Conservation (phyloP, 202 grass and related monocot species). For the Cymbopogon flexuosus region DNA sequence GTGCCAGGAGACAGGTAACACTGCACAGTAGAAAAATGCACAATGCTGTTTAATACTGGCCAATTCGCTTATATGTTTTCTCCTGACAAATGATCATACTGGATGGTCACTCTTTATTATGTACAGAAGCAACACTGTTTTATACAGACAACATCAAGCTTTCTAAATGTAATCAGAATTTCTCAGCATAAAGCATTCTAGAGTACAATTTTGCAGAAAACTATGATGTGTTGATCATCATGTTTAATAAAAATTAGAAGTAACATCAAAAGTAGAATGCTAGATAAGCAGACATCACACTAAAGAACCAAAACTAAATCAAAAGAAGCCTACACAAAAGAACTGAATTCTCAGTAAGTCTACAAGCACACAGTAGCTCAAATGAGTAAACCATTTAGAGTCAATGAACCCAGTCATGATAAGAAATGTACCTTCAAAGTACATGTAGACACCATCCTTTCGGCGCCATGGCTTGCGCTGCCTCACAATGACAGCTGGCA, state of each 20-base stretch:
- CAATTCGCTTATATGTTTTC: slow-evolving; percentile 34
- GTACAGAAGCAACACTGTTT: slow-evolving; percentile 31
- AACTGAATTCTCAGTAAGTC: background rate
- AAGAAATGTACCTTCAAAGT: slow-evolving; percentile 72
- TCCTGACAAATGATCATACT: slow-evolving; percentile 29
- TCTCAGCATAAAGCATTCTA: background rate
- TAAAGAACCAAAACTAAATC: background rate
- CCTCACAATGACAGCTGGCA: slow-evolving; percentile 90
- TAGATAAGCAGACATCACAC: background rate
- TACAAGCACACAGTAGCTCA: background rate
- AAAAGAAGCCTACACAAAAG: background rate
- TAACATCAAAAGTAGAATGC: background rate
- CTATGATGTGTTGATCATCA: background rate
- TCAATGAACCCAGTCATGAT: background rate
- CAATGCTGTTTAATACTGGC: slow-evolving; percentile 46
- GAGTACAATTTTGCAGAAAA: background rate
- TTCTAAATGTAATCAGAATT: background rate
- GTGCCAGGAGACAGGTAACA: slow-evolving; percentile 49
- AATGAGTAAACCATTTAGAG: background rate
- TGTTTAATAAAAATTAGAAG: background rate
- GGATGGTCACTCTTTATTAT: slow-evolving; percentile 9
- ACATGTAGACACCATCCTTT: slow-evolving; percentile 99
- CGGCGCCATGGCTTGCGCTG: slow-evolving; percentile 86
- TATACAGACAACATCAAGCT: background rate
- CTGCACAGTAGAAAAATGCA: slow-evolving; percentile 18